phyloP scores from a whole-genome alignment of 345 rosid species.

The Erodium maritimum region DNA sequence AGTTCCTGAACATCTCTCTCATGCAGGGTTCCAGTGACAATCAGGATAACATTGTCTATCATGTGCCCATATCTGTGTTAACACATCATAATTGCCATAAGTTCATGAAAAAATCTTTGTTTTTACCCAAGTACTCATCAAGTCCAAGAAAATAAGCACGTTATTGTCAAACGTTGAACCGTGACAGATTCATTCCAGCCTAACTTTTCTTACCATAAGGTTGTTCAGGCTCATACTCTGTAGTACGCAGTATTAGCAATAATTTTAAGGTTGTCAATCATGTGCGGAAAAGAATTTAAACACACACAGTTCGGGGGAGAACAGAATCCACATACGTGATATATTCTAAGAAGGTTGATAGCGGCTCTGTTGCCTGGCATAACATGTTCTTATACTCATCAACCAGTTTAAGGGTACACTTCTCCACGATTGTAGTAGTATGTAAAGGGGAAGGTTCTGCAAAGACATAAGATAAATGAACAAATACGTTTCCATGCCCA shows the following conservation, averaged over 20 bases:
- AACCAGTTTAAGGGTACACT: conserved; percentile 90
- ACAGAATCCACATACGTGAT: conserved; percentile 48
- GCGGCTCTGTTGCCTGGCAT: conserved; percentile 92
- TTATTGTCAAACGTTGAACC: no score
- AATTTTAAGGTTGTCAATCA: no score
- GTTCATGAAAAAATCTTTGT: not conserved
- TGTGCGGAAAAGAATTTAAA: no score
- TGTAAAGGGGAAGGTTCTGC: conserved; percentile 98
- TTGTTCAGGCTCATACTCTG: not conserved
- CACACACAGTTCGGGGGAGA: not conserved
- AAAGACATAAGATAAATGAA: conserved; percentile 11
- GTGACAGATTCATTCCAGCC: not conserved
- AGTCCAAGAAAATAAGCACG: not conserved
- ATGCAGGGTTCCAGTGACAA: conserved; percentile 95
- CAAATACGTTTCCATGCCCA: no score
- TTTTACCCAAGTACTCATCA: no score
- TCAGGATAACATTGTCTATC: conserved; percentile 98
- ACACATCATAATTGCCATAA: not conserved
- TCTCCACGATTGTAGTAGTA: conserved; percentile 95
- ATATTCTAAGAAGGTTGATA: conserved; percentile 90
- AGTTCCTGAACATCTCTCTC: conserved; percentile 99
- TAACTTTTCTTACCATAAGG: no score
- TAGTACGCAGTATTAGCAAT: not conserved
- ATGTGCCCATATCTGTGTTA: conserved; percentile 87
- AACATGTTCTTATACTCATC: conserved; percentile 96